Evolutionary conservation across 129 eudicot species (phyloP).

Genomic region (Lonicera japonica): DNA sequence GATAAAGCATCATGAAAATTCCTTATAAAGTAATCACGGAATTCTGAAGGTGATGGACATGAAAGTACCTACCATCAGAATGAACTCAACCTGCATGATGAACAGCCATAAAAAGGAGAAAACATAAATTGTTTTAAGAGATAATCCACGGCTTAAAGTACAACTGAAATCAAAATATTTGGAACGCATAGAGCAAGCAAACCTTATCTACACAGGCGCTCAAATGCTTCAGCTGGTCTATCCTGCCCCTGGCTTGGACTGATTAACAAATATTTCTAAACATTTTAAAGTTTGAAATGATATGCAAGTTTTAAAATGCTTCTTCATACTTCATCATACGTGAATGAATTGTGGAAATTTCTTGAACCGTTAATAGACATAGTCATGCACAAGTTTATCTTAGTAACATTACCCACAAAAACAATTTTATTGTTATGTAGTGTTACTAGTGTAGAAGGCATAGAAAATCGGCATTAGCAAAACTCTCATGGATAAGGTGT

Average conservation of each 20-base stretch:
- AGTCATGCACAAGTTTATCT: no score
- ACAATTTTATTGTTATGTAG: no score
- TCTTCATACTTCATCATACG: slow-evolving; percentile 1
- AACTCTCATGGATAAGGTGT: no score
- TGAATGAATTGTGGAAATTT: no score
- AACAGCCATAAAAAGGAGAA: slow-evolving; percentile 2
- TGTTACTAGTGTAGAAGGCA: no score
- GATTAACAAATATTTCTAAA: no score
- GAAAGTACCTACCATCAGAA: slow-evolving; percentile 96
- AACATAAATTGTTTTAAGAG: not conserved
- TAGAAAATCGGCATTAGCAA: no score
- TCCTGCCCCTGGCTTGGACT: slow-evolving; percentile 88
- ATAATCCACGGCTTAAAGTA: not conserved
- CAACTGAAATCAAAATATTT: not conserved
- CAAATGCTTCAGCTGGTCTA: slow-evolving; percentile 92
- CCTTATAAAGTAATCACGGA: slow-evolving; percentile 84
- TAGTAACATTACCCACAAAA: no score
- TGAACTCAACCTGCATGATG: slow-evolving; percentile 71
- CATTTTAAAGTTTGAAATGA: not conserved
- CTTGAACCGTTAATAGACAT: no score
- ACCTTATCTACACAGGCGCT: slow-evolving; percentile 98
- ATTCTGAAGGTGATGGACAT: slow-evolving; percentile 96
- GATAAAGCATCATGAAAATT: slow-evolving; percentile 97
- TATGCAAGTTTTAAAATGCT: not conserved
- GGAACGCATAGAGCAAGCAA: slow-evolving; percentile 1